A percentile compares a stretch with the other conserved stretches of the same genome.
Evolutionary conservation across 78 protist genomes (phyloP).

Genomic region (Mastigamoeba balamuthi): DNA sequence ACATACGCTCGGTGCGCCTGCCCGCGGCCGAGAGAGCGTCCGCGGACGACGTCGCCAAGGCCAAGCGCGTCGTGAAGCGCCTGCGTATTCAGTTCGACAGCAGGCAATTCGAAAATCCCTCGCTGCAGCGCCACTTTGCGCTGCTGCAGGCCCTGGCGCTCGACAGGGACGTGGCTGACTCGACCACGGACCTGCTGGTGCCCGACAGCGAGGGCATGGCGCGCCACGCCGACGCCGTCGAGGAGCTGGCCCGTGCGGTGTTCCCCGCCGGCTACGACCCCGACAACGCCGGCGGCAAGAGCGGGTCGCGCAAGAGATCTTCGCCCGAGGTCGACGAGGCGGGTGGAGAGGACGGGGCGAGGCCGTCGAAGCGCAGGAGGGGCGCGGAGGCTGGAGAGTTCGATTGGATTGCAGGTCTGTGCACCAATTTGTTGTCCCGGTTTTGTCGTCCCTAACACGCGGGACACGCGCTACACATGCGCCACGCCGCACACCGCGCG

Average conservation of each 20-base stretch:
- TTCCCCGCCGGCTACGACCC: constrained; percentile 16
- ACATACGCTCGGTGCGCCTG: constrained; percentile 21
- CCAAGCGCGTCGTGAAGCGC: constrained; percentile 27
- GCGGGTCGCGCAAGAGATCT: constrained; percentile 11
- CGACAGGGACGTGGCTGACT: constrained; percentile 38
- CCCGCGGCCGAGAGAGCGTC: neutral
- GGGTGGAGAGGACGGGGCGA: constrained; percentile 7
- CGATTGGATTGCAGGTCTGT: too few relatives aligned
- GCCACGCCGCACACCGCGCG: neutral
- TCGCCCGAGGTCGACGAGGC: neutral
- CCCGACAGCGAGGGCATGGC: constrained; percentile 20
- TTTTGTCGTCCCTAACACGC: neutral
- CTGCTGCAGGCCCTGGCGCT: constrained; percentile 47
- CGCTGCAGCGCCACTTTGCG: constrained; percentile 42
- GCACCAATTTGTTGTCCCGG: too few relatives aligned
- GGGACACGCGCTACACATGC: neutral
- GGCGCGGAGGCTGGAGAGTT: too few relatives aligned
- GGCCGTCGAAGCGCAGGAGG: neutral
- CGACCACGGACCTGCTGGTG: constrained; percentile 3
- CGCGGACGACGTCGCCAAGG: constrained; percentile 6
- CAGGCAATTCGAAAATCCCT: constrained; percentile 24
- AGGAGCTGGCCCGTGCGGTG: neutral
- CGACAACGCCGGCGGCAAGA: neutral
- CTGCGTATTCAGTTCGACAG: constrained; percentile 33
- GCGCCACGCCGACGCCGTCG: neutral